Percentiles rank a stretch among this genome's conserved stretches.
Evolutionary conservation across 2,329 filamentous ascomycete genomes (phyloP).

Genomic region (Talaromyces sp.): DNA sequence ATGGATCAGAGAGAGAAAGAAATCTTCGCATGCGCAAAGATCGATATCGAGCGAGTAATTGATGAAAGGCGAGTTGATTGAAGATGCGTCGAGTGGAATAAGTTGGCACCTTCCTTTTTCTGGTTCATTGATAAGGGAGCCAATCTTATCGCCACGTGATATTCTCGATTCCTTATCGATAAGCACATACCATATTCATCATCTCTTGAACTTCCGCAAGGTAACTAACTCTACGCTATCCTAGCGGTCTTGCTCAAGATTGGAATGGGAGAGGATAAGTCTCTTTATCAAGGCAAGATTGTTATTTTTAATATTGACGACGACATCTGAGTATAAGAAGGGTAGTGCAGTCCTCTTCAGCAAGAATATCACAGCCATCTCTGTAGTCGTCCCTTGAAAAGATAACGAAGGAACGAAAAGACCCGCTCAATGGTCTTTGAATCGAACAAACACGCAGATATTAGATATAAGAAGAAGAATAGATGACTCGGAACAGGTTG

Average conservation of each 20-base stretch:
- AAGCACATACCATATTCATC: too few relatives aligned
- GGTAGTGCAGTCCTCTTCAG: background rate
- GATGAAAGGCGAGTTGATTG: background rate
- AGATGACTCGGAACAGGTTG: conserved; percentile 1
- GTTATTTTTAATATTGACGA: background rate
- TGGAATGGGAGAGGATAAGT: background rate
- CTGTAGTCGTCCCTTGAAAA: too few relatives aligned
- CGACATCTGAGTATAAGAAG: background rate
- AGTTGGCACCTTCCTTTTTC: background rate
- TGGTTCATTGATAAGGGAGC: background rate
- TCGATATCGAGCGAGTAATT: background rate
- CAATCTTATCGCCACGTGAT: conserved; percentile 2
- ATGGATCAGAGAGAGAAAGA: background rate
- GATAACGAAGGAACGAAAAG: background rate
- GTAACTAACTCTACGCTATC: too few relatives aligned
- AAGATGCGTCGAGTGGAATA: background rate
- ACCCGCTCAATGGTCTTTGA: conserved; percentile 5
- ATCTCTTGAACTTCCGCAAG: too few relatives aligned
- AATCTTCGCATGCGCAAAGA: conserved; percentile 18
- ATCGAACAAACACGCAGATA: background rate
- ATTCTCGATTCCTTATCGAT: background rate
- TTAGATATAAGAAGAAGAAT: conserved; percentile 4
- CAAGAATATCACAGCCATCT: background rate
- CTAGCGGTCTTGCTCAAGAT: background rate
- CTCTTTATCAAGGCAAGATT: background rate